Evolutionary conservation across 768 basidiomycete genomes (phyloP).

Genomic region (Suillus weaverae): DNA sequence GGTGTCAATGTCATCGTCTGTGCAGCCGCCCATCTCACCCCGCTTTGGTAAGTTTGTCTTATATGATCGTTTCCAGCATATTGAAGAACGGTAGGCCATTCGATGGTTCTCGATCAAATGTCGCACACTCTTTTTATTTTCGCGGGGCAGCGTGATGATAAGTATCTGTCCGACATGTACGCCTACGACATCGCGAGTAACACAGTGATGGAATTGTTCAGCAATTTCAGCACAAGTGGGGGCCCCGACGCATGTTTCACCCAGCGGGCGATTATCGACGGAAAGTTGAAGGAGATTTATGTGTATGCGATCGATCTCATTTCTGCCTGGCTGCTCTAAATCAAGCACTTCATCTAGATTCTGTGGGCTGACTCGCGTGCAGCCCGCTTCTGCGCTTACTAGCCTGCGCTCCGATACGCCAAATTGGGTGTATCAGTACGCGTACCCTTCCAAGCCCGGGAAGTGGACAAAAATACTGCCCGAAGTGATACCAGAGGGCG

Average conservation of each 20-base stretch:
- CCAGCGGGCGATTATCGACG: conserved; percentile 71
- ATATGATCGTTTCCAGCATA: background rate
- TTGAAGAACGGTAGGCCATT: conserved; percentile 53
- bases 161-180: conserved; percentile 75
- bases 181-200: conserved; percentile 62
- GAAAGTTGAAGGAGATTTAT: conserved; percentile 64
- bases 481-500: conserved; percentile 22
- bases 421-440: conserved; percentile 71
- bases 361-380: conserved; percentile 55
- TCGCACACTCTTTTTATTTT: conserved; percentile 67
- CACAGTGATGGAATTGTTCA: conserved; percentile 59
- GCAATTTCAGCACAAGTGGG: conserved; percentile 58
- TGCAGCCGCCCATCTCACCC: conserved; percentile 49
- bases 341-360: conserved; percentile 41
- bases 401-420: conserved; percentile 48
- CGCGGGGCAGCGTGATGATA: conserved; percentile 69
- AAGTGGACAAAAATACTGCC: conserved; percentile 63
- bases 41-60: conserved; percentile 52
- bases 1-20: conserved; percentile 12
- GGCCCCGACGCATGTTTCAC: conserved; percentile 76
- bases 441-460: conserved; percentile 49
- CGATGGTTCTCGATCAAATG: conserved; percentile 73
- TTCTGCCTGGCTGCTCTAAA: background rate
- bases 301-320: conserved; percentile 47
- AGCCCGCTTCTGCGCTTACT: conserved; percentile 39